These are phyloP conservation scores for Populus nigra DNA, from an alignment of 345 rosid genomes.

Conservation along the genomic window DNA sequence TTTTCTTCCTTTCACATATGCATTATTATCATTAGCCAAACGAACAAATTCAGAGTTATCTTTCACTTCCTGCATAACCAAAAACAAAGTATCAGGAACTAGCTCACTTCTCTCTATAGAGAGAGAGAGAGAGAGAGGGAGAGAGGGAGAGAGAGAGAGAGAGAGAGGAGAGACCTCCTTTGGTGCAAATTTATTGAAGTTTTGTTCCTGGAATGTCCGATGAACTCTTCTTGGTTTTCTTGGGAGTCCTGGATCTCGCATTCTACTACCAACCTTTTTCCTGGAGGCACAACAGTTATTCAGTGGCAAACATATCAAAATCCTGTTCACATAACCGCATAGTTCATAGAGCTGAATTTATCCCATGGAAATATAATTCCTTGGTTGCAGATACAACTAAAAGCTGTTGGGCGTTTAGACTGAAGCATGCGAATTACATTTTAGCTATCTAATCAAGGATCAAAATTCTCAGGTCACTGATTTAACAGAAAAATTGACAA, in stretches of 20 bases:
- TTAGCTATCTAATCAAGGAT: background rate
- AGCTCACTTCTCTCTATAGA: background rate
- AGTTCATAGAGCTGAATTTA: background rate
- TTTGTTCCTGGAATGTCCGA: constrained; percentile 37
- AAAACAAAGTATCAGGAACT: background rate
- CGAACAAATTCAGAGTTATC: constrained; percentile 20
- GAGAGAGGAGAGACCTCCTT: constrained; percentile 37
- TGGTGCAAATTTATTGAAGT: constrained; percentile 17
- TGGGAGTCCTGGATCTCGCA: constrained; percentile 43
- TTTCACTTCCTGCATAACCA: constrained; percentile 36
- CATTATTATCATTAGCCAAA: constrained; percentile 12
- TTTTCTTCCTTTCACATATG: constrained; percentile 14
- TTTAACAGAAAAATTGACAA: background rate
- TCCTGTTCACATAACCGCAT: background rate
- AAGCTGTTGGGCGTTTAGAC: background rate
- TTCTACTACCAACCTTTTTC: constrained; percentile 43
- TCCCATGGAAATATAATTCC: background rate
- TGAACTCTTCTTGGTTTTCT: constrained; percentile 43
- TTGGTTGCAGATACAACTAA: background rate
- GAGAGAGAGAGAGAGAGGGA: background rate
- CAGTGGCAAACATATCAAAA: background rate
- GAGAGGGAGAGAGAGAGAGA: background rate
- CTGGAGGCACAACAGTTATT: constrained; percentile 33
- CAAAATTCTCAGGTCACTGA: background rate
- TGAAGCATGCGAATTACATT: background rate